Evolutionary conservation across 495 filamentous ascomycete species (phyloP), one percentile per base, ranked within the genome.

Genomic region (Xylaria bambusicola): DNA sequence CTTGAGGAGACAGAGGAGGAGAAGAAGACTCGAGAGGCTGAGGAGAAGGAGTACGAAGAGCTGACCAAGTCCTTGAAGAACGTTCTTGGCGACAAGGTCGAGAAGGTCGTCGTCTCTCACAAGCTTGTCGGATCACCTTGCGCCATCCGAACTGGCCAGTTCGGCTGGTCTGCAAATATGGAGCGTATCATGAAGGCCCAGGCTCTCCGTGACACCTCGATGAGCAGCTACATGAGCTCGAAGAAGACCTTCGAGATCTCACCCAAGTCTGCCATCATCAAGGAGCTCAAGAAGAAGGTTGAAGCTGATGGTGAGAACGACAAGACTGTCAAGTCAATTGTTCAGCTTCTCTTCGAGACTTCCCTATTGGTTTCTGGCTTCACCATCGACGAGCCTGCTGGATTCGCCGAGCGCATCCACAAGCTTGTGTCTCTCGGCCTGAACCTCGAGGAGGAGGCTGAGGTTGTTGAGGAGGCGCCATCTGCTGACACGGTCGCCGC

Each of bases 171-270:
- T 41, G 94, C 94, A 74, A 98, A 98, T 86, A 98, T 98, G 94
- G 94, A 98, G 88, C 95, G 94, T 83, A 98, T 98, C 87, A 98
- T 98, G 94, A 98, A 98, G 88, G 95, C 94, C 31, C 94, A 98
- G 84, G 94, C 94, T 75, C 91, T 98, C 67, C 95, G 94, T 82
- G 94, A 98, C 81, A 98, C 94, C 71, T 97, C 92, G 65, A 98
- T 98, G 94, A 88, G 83, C 80, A 96, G 91, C 61, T 98, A 98
- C 88, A 98, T 98, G 94, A 93, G 91, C 59, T 97, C 93, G 71
- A 98, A 98, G 92, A 98, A 98, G 90, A 98, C 95, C 54, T 98
- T 98, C 66, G 94, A 98, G 83, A 97, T 98, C 79, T 97, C 93
- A n/a, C 94, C 94, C 76, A 92, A 93, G 84, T 96, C 91, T 62